phyloP scores from a whole-genome alignment of 116 monocot genomes.

The Cymodocea nodosa region DNA sequence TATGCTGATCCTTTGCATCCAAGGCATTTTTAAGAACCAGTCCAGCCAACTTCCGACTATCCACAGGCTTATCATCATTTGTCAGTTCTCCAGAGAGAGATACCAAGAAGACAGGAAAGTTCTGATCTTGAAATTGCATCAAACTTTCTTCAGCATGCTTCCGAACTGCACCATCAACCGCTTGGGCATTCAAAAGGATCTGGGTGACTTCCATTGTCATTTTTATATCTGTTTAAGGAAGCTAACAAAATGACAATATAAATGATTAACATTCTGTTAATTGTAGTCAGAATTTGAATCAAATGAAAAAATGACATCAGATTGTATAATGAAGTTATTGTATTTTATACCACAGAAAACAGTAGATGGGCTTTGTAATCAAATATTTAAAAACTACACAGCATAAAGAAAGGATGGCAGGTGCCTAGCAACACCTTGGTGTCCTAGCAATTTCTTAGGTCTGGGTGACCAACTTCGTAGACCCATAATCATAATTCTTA shows the following conservation, averaged over 20 bases:
- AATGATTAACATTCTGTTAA: neutral
- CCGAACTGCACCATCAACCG: slow-evolving; percentile 47
- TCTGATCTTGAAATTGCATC: slow-evolving; percentile 60
- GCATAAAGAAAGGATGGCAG: too few species aligned
- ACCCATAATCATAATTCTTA: too few species aligned
- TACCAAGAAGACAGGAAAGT: slow-evolving; percentile 26
- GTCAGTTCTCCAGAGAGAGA: slow-evolving; percentile 34
- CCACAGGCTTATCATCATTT: slow-evolving; percentile 41
- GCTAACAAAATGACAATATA: neutral
- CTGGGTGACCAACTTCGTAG: too few species aligned
- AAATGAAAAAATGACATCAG: too few species aligned
- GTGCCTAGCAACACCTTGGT: too few species aligned
- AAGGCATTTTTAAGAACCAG: slow-evolving; percentile 37
- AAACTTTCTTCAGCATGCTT: slow-evolving; percentile 49
- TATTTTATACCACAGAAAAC: too few species aligned
- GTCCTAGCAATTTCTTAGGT: too few species aligned
- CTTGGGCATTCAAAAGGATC: slow-evolving; percentile 69
- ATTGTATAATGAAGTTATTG: too few species aligned
- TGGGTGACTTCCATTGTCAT: slow-evolving; percentile 72
- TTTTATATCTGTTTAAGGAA: neutral
- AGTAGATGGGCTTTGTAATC: too few species aligned
- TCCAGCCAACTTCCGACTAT: slow-evolving; percentile 39
- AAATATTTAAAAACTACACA: too few species aligned
- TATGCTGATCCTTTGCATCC: slow-evolving; percentile 42
- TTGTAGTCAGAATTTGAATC: neutral